Conservation (phyloP, 1,139 yeast species). For the Hemisphaericaspora xylanilytica region DNA sequence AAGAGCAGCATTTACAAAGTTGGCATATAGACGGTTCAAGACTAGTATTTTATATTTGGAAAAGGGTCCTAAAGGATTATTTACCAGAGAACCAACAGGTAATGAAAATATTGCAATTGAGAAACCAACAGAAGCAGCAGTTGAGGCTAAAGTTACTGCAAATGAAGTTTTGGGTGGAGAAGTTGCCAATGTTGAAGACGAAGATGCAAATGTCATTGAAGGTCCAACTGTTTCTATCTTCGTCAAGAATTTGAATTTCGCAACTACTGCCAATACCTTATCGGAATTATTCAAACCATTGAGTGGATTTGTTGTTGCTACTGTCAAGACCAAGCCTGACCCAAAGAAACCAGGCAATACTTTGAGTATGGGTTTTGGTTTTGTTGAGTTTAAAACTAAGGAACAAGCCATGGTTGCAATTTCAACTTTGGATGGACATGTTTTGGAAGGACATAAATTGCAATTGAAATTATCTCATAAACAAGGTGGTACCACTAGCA, state of each 20-base stretch:
- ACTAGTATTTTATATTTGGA: slow-evolving; percentile 85
- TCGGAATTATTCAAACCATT: slow-evolving; percentile 62
- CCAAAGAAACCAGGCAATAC: slow-evolving; percentile 64
- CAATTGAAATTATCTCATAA: slow-evolving; percentile 88
- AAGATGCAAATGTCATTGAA: slow-evolving; percentile 39
- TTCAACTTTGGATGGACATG: slow-evolving; percentile 68
- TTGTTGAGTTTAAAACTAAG: slow-evolving; percentile 80
- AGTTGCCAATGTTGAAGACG: slow-evolving; percentile 30
- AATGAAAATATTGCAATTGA: slow-evolving; percentile 27
- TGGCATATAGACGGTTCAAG: slow-evolving; percentile 84
- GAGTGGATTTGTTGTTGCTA: slow-evolving; percentile 79
- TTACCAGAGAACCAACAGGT: slow-evolving; percentile 54
- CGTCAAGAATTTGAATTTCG: slow-evolving; percentile 87
- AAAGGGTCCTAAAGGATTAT: slow-evolving; percentile 86
- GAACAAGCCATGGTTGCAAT: slow-evolving; percentile 80
- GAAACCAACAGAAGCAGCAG: slow-evolving; percentile 22
- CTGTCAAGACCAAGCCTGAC: slow-evolving; percentile 86
- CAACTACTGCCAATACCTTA: slow-evolving; percentile 63
- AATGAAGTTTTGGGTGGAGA: slow-evolving; percentile 28
- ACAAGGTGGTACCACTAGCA: slow-evolving; percentile 30
- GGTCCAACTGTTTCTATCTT: slow-evolving; percentile 85
- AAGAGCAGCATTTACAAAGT: slow-evolving; percentile 82
- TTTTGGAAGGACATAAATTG: slow-evolving; percentile 84
- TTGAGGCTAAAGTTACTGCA: slow-evolving; percentile 32
- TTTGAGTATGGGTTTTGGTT: slow-evolving; percentile 96